Percentiles rank a stretch among this genome's conserved stretches.
Conservation (phyloP, 345 rosid species). For the Arabidopsis suecica region DNA sequence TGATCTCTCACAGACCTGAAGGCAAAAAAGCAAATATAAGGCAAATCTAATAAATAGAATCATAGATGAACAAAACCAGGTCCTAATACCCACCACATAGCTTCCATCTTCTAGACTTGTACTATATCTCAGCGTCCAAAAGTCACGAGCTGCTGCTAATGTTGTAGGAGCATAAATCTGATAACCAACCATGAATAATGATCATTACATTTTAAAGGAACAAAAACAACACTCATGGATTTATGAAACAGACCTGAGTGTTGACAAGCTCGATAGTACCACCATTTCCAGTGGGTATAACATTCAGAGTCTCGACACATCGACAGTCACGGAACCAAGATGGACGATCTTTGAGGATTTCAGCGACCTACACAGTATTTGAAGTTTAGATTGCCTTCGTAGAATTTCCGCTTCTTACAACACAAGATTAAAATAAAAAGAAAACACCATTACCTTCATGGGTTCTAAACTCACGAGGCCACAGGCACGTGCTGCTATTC, state of each 20-base stretch:
- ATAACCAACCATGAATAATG: background rate
- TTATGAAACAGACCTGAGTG: slow-evolving; percentile 70
- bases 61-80: background rate
- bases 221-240: background rate
- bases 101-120: slow-evolving; percentile 91
- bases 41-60: background rate
- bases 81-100: slow-evolving; percentile 63
- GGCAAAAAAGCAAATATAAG: background rate
- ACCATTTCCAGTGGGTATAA: slow-evolving; percentile 78
- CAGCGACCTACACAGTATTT: slow-evolving; percentile 64
- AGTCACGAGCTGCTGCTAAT: slow-evolving; percentile 93
- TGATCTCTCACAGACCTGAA: slow-evolving; percentile 93
- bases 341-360: slow-evolving; percentile 95
- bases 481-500: slow-evolving; percentile 99
- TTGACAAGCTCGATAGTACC: slow-evolving; percentile 88
- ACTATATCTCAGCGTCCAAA: slow-evolving; percentile 91
- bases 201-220: background rate
- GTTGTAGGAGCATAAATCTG: slow-evolving; percentile 96
- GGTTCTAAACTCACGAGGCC: slow-evolving; percentile 99
- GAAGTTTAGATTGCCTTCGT: background rate
- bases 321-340: slow-evolving; percentile 99
- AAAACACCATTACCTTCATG: slow-evolving; percentile 63
- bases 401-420: background rate
- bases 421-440: background rate
- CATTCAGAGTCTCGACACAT: slow-evolving; percentile 70